phyloP scores from a whole-genome alignment of 2,329 filamentous ascomycete species.

The Zalaria obscura region DNA sequence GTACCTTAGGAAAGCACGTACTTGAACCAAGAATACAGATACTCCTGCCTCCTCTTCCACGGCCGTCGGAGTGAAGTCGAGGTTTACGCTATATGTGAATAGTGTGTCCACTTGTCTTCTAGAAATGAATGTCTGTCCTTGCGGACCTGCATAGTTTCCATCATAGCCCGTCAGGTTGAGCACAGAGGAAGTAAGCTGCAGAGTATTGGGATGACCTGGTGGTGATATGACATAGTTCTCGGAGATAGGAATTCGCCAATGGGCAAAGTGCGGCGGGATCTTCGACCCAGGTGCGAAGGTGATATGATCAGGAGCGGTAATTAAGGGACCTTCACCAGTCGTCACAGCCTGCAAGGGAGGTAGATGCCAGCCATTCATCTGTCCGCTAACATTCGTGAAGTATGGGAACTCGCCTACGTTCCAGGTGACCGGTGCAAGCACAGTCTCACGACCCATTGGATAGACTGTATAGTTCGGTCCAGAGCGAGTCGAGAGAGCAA shows the following conservation, averaged over 20 bases:
- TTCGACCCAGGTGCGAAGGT: constrained; percentile 30
- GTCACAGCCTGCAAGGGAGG: constrained; percentile 20
- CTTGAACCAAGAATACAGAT: constrained; percentile 32
- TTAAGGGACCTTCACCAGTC: constrained; percentile 28
- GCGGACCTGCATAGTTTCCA: constrained; percentile 31
- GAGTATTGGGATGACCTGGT: constrained; percentile 24
- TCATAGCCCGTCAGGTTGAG: constrained; percentile 42
- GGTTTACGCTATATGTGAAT: constrained; percentile 35
- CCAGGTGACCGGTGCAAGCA: constrained; percentile 37
- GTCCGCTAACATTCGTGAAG: constrained; percentile 27
- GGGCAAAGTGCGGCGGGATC: constrained; percentile 40
- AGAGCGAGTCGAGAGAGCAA: constrained; percentile 31
- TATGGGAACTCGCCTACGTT: constrained; percentile 22
- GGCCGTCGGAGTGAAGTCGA: constrained; percentile 27
- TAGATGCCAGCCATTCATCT: constrained; percentile 29
- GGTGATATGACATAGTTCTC: constrained; percentile 33
- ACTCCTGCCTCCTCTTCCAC: constrained; percentile 38
- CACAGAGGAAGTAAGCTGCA: constrained; percentile 33
- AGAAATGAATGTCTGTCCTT: constrained; percentile 38
- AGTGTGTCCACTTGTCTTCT: constrained; percentile 41
- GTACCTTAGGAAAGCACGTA: constrained; percentile 3
- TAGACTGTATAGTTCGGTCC: constrained; percentile 29
- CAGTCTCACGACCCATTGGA: constrained; percentile 41
- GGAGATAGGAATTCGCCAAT: constrained; percentile 37
- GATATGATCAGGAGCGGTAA: constrained; percentile 28